Conservation (phyloP, 805 yeast species). For the Starmerella roubikii region DNA sequence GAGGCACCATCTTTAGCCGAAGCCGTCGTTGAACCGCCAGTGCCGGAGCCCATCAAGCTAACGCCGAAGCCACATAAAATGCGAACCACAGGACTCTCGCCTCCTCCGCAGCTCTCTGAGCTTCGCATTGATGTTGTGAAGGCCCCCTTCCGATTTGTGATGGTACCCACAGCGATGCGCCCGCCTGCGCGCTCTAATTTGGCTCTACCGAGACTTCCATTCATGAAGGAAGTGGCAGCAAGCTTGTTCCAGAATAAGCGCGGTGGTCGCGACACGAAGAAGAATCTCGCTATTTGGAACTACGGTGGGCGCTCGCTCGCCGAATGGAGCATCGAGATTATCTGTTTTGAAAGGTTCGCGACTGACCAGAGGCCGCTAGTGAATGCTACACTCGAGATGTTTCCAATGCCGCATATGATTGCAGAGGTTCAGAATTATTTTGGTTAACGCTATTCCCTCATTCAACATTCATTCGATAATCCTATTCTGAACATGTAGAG, state of each 20-base stretch:
- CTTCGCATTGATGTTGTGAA: slow-evolving; percentile 24
- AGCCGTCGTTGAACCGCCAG: no score
- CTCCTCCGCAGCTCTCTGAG: slow-evolving; percentile 17
- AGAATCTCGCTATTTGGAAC: slow-evolving; percentile 25
- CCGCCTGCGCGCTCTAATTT: slow-evolving; percentile 1
- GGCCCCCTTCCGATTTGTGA: slow-evolving; percentile 22
- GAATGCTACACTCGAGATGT: slow-evolving; percentile 20
- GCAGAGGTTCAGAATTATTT: slow-evolving; percentile 31
- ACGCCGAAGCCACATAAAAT: slow-evolving; percentile 1
- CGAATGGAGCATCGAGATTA: slow-evolving; percentile 29
- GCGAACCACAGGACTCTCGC: not conserved
- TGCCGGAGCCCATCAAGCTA: no score
- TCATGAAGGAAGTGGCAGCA: not conserved
- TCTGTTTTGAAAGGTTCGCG: slow-evolving; percentile 28
- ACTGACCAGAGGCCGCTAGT: slow-evolving; percentile 18
- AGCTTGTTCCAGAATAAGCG: not conserved
- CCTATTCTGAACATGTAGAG: no score
- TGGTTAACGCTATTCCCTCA: no score
- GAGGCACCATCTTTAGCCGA: no score
- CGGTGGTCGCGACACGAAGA: not conserved
- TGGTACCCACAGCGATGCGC: slow-evolving; percentile 13
- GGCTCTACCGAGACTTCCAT: slow-evolving; percentile 18
- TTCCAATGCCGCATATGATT: slow-evolving; percentile 26
- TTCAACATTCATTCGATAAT: no score
- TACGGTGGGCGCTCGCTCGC: slow-evolving; percentile 29